A percentile compares a stretch with the other conserved stretches of the same genome.
Evolutionary conservation across 2,329 filamentous ascomycete species (phyloP).

Genomic region (Chaetomium strumarium): DNA sequence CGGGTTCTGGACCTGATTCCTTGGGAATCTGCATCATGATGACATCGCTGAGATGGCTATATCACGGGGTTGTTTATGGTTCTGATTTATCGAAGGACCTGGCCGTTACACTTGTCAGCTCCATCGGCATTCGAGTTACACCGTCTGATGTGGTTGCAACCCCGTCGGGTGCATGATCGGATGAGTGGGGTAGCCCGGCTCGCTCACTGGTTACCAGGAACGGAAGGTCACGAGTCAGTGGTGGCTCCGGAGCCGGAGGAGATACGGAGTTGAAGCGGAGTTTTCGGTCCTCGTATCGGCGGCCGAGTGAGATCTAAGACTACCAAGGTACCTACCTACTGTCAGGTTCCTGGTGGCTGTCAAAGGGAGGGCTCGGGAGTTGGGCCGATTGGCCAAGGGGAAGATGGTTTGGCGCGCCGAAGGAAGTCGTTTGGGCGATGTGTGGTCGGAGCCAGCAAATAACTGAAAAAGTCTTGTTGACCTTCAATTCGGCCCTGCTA

Average conservation of each 20-base stretch:
- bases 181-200: too few relatives aligned
- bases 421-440: too few relatives aligned
- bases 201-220: neutral
- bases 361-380: too few relatives aligned
- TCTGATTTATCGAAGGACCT: neutral
- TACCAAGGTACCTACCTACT: too few relatives aligned
- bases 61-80: neutral
- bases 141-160: slow-evolving; percentile 11
- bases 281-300: neutral
- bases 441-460: too few relatives aligned
- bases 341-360: too few relatives aligned
- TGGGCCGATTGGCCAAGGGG: too few relatives aligned
- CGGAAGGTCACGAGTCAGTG: slow-evolving; percentile 6
- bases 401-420: too few relatives aligned
- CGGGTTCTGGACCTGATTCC: too few relatives aligned
- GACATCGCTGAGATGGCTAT: neutral
- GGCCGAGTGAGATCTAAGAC: neutral
- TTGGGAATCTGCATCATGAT: neutral
- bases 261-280: neutral
- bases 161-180: too few relatives aligned
- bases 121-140: slow-evolving; percentile 12
- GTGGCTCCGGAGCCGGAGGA: slow-evolving; percentile 7
- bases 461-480: too few relatives aligned
- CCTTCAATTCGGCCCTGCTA: too few relatives aligned
- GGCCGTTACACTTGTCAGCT: slow-evolving; percentile 3